These are phyloP conservation scores for Calonectria fujianensis DNA, from an alignment of 2,329 filamentous ascomycete genomes.

Conservation along the genomic window DNA sequence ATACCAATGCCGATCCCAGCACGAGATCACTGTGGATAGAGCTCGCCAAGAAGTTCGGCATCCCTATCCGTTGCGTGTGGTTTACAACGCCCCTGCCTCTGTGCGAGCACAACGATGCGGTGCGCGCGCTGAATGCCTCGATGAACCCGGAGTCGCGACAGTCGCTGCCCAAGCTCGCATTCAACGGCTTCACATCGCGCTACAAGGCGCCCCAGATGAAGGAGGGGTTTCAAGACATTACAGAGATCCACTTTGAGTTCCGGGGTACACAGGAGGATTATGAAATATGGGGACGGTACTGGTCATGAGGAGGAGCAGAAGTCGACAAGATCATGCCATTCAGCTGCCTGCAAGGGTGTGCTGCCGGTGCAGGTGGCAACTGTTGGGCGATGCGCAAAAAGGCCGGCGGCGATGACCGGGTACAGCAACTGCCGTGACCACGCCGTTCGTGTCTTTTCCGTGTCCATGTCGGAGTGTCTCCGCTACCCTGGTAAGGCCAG, in stretches of 20 bases:
- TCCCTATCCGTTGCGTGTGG: slow-evolving; percentile 89
- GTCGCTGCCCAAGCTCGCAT: slow-evolving; percentile 86
- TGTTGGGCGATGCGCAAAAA: slow-evolving; percentile 21
- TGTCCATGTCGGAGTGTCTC: slow-evolving; percentile 32
- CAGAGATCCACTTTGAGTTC: slow-evolving; percentile 85
- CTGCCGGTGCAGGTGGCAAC: slow-evolving; percentile 11
- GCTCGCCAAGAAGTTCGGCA: slow-evolving; percentile 80
- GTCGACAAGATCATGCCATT: slow-evolving; percentile 48
- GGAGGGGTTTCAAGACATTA: slow-evolving; percentile 91
- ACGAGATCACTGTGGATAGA: slow-evolving; percentile 86
- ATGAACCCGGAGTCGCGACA: slow-evolving; percentile 89
- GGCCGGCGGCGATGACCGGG: slow-evolving; percentile 2
- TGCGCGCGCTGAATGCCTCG: slow-evolving; percentile 81
- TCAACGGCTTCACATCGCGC: slow-evolving; percentile 82
- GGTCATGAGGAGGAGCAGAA: slow-evolving; percentile 71
- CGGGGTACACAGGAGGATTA: slow-evolving; percentile 81
- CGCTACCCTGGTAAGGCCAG: slow-evolving; percentile 30
- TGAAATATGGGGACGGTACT: slow-evolving; percentile 84
- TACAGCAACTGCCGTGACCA: slow-evolving; percentile 3
- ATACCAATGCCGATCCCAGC: slow-evolving; percentile 92
- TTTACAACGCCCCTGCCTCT: slow-evolving; percentile 84
- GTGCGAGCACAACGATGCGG: slow-evolving; percentile 90
- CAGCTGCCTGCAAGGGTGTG: slow-evolving; percentile 41
- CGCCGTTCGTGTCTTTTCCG: slow-evolving; percentile 6
- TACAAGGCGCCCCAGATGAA: slow-evolving; percentile 82